phyloP scores from a whole-genome alignment of 163 green algal genomes.

The Botryococcus braunii region DNA sequence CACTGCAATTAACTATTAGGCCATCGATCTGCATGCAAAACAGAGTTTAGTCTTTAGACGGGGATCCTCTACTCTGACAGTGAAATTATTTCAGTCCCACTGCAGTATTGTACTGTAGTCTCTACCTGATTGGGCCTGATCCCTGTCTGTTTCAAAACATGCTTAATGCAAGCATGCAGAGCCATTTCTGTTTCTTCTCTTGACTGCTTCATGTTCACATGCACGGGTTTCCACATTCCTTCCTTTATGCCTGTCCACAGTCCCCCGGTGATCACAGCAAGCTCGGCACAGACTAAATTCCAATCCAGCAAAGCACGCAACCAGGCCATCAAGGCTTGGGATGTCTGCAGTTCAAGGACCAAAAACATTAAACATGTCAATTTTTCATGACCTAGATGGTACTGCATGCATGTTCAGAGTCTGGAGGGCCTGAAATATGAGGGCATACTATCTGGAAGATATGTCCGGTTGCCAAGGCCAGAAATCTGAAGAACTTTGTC shows the following conservation, averaged over 20 bases:
- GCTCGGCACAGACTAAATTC: neutral
- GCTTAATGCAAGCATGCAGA: neutral
- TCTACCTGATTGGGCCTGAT: neutral
- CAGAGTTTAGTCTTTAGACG: neutral
- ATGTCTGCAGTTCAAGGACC: neutral
- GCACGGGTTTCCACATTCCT: neutral
- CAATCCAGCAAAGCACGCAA: neutral
- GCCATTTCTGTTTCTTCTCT: neutral
- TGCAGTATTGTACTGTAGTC: neutral
- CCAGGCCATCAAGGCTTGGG: neutral
- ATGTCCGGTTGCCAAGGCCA: constrained; percentile 3
- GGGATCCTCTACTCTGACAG: neutral
- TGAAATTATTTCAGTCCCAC: neutral
- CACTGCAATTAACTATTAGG: constrained; percentile 12
- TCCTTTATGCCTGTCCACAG: neutral
- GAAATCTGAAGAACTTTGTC: constrained; percentile 2
- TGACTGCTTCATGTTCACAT: neutral
- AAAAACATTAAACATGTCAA: neutral
- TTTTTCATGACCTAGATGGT: neutral
- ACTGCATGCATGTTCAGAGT: neutral
- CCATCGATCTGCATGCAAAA: constrained; percentile 7
- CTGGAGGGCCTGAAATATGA: neutral
- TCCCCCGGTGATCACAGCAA: neutral
- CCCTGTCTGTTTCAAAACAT: constrained; percentile 1
- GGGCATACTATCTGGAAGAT: neutral